These are phyloP conservation scores for Cornus controversa DNA, from an alignment of 148 eudicot species.

Conservation along the genomic window DNA sequence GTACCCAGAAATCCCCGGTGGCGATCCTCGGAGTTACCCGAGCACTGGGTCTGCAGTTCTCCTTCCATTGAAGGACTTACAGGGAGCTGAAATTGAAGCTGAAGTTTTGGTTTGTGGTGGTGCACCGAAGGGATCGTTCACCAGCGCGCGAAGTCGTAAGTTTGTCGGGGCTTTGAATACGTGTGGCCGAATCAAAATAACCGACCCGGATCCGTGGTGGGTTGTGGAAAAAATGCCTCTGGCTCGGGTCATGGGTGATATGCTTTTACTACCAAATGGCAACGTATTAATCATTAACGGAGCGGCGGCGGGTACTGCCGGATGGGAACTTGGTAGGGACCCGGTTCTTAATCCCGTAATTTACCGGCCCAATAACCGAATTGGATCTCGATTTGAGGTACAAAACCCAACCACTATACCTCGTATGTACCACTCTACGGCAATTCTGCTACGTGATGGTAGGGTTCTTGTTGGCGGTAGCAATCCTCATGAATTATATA, in stretches of 20 bases:
- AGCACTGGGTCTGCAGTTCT: constrained; percentile 69
- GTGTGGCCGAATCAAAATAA: constrained; percentile 42
- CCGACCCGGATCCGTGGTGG: constrained; percentile 42
- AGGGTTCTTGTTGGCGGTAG: constrained; percentile 76
- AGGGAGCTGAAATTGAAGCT: constrained; percentile 1
- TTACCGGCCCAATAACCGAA: constrained; percentile 34
- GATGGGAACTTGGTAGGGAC: constrained; percentile 63
- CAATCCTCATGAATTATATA: constrained; percentile 56
- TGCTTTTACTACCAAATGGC: constrained; percentile 43
- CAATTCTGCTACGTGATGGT: constrained; percentile 62
- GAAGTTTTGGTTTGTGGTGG: constrained; percentile 59
- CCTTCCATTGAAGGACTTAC: constrained; percentile 47
- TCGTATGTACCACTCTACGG: constrained; percentile 75
- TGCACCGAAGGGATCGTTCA: constrained; percentile 37
- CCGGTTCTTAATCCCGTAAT: constrained; percentile 57
- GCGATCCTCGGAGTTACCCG: constrained; percentile 69
- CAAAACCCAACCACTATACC: constrained; percentile 42
- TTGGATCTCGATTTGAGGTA: constrained; percentile 53
- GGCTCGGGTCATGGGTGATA: constrained; percentile 53
- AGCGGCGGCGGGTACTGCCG: constrained; percentile 56
- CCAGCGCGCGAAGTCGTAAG: constrained; percentile 1
- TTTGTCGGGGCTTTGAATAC: constrained; percentile 34
- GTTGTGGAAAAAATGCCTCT: constrained; percentile 47
- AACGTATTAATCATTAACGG: constrained; percentile 70
- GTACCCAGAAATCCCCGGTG: constrained; percentile 59